phyloP scores from a whole-genome alignment of 352 stramenopile genomes.

The Pythium dissimile region DNA sequence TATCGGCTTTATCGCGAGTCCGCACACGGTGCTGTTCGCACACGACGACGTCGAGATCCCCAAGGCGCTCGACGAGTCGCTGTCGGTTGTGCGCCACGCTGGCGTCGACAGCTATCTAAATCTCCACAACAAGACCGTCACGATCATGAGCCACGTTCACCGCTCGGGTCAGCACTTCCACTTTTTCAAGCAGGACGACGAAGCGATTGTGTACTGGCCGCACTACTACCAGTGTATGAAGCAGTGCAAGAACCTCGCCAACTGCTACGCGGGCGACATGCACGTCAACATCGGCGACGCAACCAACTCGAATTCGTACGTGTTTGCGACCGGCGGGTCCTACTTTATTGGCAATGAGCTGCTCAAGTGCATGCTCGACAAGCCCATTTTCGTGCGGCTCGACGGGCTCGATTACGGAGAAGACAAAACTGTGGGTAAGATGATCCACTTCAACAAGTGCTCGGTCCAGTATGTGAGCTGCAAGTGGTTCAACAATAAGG shows the following conservation, averaged over 20 bases:
- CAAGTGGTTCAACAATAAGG: slow-evolving; percentile 86
- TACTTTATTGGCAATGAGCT: slow-evolving; percentile 74
- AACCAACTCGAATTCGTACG: slow-evolving; percentile 69
- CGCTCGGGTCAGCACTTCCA: slow-evolving; percentile 42
- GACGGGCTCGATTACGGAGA: slow-evolving; percentile 70
- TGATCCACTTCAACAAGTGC: slow-evolving; percentile 81
- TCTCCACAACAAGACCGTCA: slow-evolving; percentile 80
- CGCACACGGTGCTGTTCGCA: slow-evolving; percentile 63
- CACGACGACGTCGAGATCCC: slow-evolving; percentile 64
- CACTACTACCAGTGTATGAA: slow-evolving; percentile 76
- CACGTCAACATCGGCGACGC: slow-evolving; percentile 70
- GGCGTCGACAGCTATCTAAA: slow-evolving; percentile 74
- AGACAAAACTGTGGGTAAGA: slow-evolving; percentile 80
- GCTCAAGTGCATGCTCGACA: slow-evolving; percentile 59
- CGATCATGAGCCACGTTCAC: slow-evolving; percentile 73
- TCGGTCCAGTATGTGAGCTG: slow-evolving; percentile 78
- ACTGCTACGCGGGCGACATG: slow-evolving; percentile 78
- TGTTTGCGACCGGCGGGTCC: slow-evolving; percentile 71
- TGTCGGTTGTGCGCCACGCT: slow-evolving; percentile 55
- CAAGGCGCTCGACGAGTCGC: slow-evolving; percentile 40
- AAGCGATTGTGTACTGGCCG: slow-evolving; percentile 74
- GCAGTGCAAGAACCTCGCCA: slow-evolving; percentile 58
- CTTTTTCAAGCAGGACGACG: slow-evolving; percentile 73
- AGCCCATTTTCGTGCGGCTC: slow-evolving; percentile 56
- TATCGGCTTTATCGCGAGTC: slow-evolving; percentile 57